Evolutionary conservation across 2,329 filamentous ascomycete species (phyloP).

Genomic region (Arachnopeziza araneosa): DNA sequence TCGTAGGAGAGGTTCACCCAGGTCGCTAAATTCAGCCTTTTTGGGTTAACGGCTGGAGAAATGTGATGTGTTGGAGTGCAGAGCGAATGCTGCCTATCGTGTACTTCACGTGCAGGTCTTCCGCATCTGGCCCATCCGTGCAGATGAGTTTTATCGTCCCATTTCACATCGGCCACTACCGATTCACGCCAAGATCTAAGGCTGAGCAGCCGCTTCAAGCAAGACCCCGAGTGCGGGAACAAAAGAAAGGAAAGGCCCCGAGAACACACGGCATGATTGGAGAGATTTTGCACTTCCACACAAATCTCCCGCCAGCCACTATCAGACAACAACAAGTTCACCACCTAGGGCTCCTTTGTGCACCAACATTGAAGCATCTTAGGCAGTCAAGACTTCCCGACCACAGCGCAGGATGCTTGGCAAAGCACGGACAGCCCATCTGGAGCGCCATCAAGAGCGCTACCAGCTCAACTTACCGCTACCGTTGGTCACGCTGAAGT

Average conservation of each 20-base stretch:
- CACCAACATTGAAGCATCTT: not conserved
- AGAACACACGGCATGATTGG: not conserved
- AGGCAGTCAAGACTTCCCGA: not conserved
- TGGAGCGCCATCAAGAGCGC: no score
- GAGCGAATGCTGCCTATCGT: not conserved
- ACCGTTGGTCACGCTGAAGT: not conserved
- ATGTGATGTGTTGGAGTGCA: not conserved
- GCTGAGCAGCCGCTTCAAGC: not conserved
- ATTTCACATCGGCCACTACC: not conserved
- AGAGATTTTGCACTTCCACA: not conserved
- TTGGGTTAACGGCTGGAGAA: not conserved
- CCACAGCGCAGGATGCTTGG: not conserved
- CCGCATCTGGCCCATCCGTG: not conserved
- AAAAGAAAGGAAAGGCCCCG: not conserved
- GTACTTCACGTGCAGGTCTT: not conserved
- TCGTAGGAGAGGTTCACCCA: not conserved
- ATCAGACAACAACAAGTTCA: not conserved
- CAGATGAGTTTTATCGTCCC: not conserved
- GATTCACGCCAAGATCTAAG: not conserved
- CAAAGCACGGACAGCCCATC: not conserved
- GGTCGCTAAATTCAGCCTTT: not conserved
- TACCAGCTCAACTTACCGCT: not conserved
- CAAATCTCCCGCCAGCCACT: not conserved
- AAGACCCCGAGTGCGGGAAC: not conserved
- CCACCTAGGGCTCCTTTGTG: not conserved